A percentile compares a stretch with the other conserved stretches of the same genome.
These are phyloP conservation scores for Hygrocybe punicea DNA, from an alignment of 768 basidiomycete species.

Conservation along the genomic window DNA sequence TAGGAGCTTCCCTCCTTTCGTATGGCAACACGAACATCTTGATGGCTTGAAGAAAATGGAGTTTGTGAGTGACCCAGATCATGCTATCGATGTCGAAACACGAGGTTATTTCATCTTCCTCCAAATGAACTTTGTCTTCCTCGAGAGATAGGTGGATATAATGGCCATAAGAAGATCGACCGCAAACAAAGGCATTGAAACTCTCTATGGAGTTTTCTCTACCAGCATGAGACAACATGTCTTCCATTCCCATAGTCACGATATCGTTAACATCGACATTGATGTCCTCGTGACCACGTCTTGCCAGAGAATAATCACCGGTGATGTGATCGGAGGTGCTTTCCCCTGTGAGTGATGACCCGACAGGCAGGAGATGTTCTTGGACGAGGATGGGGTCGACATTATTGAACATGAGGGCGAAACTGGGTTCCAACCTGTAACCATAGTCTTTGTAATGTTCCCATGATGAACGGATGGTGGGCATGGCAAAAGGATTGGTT, in stretches of 20 bases:
- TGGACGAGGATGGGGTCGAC: neutral
- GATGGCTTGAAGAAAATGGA: neutral
- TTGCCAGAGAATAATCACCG: neutral
- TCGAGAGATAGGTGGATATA: neutral
- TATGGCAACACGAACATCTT: neutral
- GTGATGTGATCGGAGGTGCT: neutral
- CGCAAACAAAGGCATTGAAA: neutral
- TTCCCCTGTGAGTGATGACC: neutral
- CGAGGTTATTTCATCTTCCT: neutral
- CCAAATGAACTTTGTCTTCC: neutral
- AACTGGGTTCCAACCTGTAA: neutral
- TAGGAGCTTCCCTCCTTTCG: neutral
- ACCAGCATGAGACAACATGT: neutral
- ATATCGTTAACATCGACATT: neutral
- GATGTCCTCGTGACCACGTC: neutral
- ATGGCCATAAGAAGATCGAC: neutral
- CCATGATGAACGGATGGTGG: neutral
- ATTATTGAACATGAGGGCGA: neutral
- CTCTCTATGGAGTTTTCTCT: neutral
- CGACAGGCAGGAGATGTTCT: neutral
- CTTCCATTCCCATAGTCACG: neutral
- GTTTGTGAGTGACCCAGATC: neutral
- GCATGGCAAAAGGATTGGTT: neutral
- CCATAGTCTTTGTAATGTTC: neutral
- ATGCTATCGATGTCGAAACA: neutral